phyloP scores from a whole-genome alignment of 2,329 filamentous ascomycete species.

The Ophiostoma australiae region DNA sequence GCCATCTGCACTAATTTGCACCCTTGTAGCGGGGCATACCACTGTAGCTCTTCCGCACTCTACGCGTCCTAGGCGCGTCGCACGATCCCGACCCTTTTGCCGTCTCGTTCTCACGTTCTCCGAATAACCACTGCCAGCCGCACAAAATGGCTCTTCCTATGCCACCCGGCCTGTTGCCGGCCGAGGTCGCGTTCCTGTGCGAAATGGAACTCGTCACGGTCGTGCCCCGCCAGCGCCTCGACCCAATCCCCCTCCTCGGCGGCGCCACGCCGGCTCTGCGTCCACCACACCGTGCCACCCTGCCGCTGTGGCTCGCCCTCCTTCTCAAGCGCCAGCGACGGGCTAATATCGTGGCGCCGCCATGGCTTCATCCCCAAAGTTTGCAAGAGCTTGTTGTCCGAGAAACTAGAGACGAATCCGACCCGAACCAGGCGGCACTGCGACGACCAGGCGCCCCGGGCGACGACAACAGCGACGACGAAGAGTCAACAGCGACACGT shows the following conservation, averaged over 20 bases:
- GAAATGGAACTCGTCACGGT: slow-evolving; percentile 97
- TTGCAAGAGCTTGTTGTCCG: slow-evolving; percentile 72
- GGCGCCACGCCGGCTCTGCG: slow-evolving; percentile 70
- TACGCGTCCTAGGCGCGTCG: not conserved
- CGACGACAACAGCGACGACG: slow-evolving; percentile 8
- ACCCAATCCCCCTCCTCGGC: slow-evolving; percentile 75
- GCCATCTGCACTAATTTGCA: not conserved
- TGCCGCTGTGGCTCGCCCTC: slow-evolving; percentile 92
- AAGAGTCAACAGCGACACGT: slow-evolving; percentile 41
- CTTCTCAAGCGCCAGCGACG: slow-evolving; percentile 91
- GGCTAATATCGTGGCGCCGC: slow-evolving; percentile 84
- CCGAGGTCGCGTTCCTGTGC: slow-evolving; percentile 88
- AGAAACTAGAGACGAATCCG: slow-evolving; percentile 60
- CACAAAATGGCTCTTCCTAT: slow-evolving; percentile 47
- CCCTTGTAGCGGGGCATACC: not conserved
- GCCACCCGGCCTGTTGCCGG: slow-evolving; percentile 61
- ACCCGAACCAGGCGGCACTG: not conserved
- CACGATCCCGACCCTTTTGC: not conserved
- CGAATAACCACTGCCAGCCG: not conserved
- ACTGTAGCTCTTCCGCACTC: not conserved
- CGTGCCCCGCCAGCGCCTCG: slow-evolving; percentile 83
- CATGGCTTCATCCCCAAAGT: slow-evolving; percentile 77
- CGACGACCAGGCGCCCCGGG: not conserved
- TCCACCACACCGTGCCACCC: slow-evolving; percentile 70
- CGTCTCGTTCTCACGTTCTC: not conserved